phyloP scores from a whole-genome alignment of 108 stramenopile genomes.

The Aureococcus anophagefferens region DNA sequence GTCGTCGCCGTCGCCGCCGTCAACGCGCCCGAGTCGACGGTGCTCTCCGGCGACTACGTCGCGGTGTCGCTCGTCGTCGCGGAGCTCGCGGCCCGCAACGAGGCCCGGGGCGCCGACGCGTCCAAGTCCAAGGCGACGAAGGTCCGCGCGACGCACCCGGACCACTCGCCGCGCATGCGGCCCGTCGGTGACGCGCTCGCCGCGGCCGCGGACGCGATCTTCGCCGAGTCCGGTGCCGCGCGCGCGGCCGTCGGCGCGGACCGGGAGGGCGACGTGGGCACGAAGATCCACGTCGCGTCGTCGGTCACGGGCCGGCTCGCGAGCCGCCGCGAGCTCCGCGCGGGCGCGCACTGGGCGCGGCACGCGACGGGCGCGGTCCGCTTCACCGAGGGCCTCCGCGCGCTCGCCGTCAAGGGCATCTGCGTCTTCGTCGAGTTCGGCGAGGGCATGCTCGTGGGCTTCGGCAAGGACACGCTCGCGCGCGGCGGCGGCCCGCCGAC shows the following conservation, averaged over 20 bases:
- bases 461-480: not conserved
- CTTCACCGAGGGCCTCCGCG: not conserved
- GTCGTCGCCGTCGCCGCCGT: not conserved
- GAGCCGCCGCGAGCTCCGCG: not conserved
- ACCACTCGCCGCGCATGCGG: not conserved
- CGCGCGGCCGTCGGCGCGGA: not conserved
- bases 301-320: too few species aligned
- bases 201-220: not conserved
- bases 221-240: not conserved
- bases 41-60: not conserved
- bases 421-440: not conserved
- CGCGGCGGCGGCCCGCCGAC: not conserved
- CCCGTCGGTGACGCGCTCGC: not conserved
- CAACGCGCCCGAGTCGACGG: not conserved
- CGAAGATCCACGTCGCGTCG: too few species aligned
- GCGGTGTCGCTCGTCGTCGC: not conserved
- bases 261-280: too few species aligned
- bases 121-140: not conserved
- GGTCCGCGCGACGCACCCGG: not conserved
- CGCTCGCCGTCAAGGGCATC: not conserved
- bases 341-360: not conserved
- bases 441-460: not conserved
- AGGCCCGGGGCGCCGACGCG: too few species aligned
- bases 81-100: not conserved
- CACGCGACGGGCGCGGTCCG: not conserved